Evolutionary conservation across 805 yeast genomes (phyloP).

Genomic region (Pichia eremophila): DNA sequence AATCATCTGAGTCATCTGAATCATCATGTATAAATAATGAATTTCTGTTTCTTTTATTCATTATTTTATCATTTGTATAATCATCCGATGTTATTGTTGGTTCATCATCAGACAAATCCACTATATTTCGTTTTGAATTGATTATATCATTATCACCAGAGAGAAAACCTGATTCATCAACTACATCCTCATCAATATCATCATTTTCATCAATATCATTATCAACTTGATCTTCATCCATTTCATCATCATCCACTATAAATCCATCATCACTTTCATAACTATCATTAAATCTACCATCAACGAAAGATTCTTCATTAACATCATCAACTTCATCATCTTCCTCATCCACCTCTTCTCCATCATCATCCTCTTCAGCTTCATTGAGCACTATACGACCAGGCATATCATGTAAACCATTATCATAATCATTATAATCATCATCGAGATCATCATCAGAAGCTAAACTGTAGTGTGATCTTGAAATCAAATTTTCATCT

Average conservation of each 20-base stretch:
- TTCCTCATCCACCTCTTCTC: background rate
- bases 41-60: background rate
- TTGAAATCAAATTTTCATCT: background rate
- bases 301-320: background rate
- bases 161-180: background rate
- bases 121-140: background rate
- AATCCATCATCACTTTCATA: constrained; percentile 13
- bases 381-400: background rate
- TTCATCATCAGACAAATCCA: constrained; percentile 6
- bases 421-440: constrained; percentile 8
- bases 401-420: background rate
- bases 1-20: background rate
- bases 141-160: background rate
- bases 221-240: background rate
- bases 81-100: background rate
- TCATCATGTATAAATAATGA: background rate
- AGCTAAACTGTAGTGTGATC: background rate
- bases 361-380: constrained; percentile 2
- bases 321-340: constrained; percentile 1
- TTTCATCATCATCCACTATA: constrained; percentile 9
- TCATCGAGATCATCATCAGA: constrained; percentile 3
- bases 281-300: background rate
- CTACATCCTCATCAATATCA: constrained; percentile 5
- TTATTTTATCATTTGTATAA: background rate
- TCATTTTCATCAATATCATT: constrained; percentile 7